A percentile compares a stretch with the other conserved stretches of the same genome.
Evolutionary conservation across 331 rosid genomes (phyloP).

Genomic region (Cydonia oblonga): DNA sequence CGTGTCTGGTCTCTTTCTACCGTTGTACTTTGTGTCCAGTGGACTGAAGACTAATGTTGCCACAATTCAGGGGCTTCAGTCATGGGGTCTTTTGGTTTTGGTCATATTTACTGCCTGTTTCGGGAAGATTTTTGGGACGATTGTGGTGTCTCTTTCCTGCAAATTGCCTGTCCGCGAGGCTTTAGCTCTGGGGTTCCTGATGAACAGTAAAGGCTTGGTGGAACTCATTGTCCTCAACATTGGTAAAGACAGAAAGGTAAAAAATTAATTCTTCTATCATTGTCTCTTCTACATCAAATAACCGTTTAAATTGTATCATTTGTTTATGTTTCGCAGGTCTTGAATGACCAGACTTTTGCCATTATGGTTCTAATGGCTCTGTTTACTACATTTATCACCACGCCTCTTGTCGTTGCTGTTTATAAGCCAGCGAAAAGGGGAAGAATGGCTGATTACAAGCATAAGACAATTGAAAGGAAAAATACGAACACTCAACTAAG

Average conservation of each 20-base stretch:
- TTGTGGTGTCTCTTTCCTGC: conserved; percentile 31
- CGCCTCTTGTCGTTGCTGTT: conserved; percentile 42
- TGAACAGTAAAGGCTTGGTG: conserved; percentile 66
- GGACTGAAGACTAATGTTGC: conserved; percentile 62
- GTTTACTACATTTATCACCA: conserved; percentile 67
- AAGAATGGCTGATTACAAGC: conserved; percentile 14
- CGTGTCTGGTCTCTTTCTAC: conserved; percentile 50
- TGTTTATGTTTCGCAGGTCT: conserved; percentile 27
- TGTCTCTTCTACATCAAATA: not conserved
- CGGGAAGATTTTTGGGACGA: conserved; percentile 51
- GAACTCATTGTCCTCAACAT: conserved; percentile 66
- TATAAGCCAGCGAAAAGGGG: conserved; percentile 40
- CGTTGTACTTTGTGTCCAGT: conserved; percentile 59
- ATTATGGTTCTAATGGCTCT: conserved; percentile 71
- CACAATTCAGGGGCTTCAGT: conserved; percentile 35
- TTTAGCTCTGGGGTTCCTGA: conserved; percentile 49
- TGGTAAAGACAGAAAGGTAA: conserved; percentile 67
- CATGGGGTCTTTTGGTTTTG: conserved; percentile 56
- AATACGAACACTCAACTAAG: conserved; percentile 31
- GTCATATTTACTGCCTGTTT: conserved; percentile 50
- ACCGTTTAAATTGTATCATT: not conserved
- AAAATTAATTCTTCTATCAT: not conserved
- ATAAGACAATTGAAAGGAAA: conserved; percentile 32
- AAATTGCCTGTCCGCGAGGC: conserved; percentile 36
- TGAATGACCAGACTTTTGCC: conserved; percentile 62